Evolutionary conservation across 805 yeast genomes (phyloP), one percentile per base, ranked within the genome.

Genomic region (Phaffomyces opuntiae): DNA sequence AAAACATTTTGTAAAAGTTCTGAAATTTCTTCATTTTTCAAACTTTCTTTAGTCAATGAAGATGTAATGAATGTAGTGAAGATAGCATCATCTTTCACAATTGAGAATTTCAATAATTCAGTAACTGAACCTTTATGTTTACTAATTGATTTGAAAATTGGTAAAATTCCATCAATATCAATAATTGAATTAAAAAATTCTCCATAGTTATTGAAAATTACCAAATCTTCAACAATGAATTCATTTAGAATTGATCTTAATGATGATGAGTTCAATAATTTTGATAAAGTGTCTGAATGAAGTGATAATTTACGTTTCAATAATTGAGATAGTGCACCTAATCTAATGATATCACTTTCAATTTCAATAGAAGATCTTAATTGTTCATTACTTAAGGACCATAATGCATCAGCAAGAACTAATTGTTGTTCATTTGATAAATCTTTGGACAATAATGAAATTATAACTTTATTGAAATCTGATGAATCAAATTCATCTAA

Each of bases 381-480:
- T 3, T 42, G 42, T 8, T 49, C 55, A 37, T 47, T 43, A 6
- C 48, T 38, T 17, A 59, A 41, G 2, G 49, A 32, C 54, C 61
- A 59, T 9, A 57, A 44, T 2, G 67, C 62, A 7, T 62, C 53
- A 36, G 63, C 60, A 1, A 70, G 46, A 5, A 60, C 53, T 5
- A 49, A 46, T 9, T 55, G 43, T 6, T 62, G 46, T 1, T 49
- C 55, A 12, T 50, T 43, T 54, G 48, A 11, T 41, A 43, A 19
- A 39, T 41, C 21, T 44, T 36, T 35, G 5, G 41, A 5, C 4
- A 47, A 17, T 7, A 21, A 32, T 7, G 38, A 31, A 9, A 24
- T 38, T 7, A 56, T 54, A 14, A 17, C 40, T 4, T 17, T 24
- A 3, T 54, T 45, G 21, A 56, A 49, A 4, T 56, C 56, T 7